Base-by-base conservation (phyloP, 768 basidiomycete genomes). In the Omphalotus guepiniiformis region DNA sequence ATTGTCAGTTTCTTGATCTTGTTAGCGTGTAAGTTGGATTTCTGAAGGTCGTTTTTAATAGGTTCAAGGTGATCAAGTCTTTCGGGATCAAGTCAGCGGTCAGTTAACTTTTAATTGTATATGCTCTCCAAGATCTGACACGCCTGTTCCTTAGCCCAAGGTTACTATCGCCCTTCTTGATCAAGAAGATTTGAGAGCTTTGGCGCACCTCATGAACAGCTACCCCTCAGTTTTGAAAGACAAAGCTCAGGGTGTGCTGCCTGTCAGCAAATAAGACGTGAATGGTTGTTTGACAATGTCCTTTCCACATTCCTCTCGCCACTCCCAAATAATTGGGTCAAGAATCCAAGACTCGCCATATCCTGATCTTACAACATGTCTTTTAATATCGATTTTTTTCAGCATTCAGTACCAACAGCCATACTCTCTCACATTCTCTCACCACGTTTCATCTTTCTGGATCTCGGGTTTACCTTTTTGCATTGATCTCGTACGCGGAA, bases 181-280 rank as follows among this genome's bases (percentile, higher is more conserved):
- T 58, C 75, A 84, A 55, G 93, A 93, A 50, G 92, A 95, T 58
- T 75, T 94, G 19, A 79, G 85, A 35, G 73, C 89, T 4, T 75
- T 94, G 39, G 85, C 88, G 5, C 88, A 91, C 62, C 75, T 94
- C 35, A 83, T 90, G 83, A 88, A 91, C 63, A 88, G 88, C 60
- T 93, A 89, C 63, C 86, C 88, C 9, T 67, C 79, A 6, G 76
- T 92, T 2, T 72, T 93, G 50, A 92, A 87, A 67, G 88, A 90
- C 62, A 93, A 92, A 67, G 82, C 71, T 1, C 57, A 70, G 18
- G 55, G 63, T 11, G 48, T 70, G 21, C 43, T 57, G 9, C 51
- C 56, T 32, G 25, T 52, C 39, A 62, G 59, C 38, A 61, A 55
- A 58, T 13, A 37, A 15, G 25, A 27, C 13, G 16, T 28, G 35